A percentile compares a stretch with the other conserved stretches of the same genome.
Conservation (phyloP, 805 yeast species). For the Wickerhamomyces tratensis region DNA sequence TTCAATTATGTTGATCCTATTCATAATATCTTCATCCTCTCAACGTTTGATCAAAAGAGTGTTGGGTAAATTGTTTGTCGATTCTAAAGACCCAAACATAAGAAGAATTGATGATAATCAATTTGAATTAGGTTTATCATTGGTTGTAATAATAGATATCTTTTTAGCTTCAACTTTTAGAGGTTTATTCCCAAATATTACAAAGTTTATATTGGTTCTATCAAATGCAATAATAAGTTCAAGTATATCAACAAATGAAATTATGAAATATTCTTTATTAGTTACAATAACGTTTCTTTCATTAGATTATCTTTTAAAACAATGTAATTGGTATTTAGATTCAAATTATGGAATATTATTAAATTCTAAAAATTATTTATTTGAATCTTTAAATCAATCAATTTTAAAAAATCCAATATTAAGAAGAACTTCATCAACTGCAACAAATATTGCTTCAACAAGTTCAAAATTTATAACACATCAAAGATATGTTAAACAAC, state of each 20-base stretch:
- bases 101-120: background rate
- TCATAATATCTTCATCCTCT: slow-evolving; percentile 12
- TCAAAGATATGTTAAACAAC: background rate
- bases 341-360: slow-evolving; percentile 3
- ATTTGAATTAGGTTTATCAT: background rate
- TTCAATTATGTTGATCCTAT: slow-evolving; percentile 6
- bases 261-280: background rate
- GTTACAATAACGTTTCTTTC: background rate
- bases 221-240: slow-evolving; percentile 15
- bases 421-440: background rate
- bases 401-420: background rate
- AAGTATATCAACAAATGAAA: slow-evolving; percentile 2
- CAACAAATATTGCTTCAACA: too few species aligned
- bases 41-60: background rate
- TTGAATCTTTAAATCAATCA: slow-evolving; percentile 1
- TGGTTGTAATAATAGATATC: slow-evolving; percentile 12
- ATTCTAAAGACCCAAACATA: background rate
- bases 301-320: slow-evolving; percentile 8
- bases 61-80: background rate
- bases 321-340: slow-evolving; percentile 3
- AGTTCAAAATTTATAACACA: background rate
- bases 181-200: slow-evolving; percentile 13
- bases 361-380: slow-evolving; percentile 7
- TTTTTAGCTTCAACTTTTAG: slow-evolving; percentile 8
- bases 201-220: slow-evolving; percentile 11